Base-by-base conservation (phyloP, 495 filamentous ascomycete genomes). In the Pseudomonodictys pantanalensis region DNA sequence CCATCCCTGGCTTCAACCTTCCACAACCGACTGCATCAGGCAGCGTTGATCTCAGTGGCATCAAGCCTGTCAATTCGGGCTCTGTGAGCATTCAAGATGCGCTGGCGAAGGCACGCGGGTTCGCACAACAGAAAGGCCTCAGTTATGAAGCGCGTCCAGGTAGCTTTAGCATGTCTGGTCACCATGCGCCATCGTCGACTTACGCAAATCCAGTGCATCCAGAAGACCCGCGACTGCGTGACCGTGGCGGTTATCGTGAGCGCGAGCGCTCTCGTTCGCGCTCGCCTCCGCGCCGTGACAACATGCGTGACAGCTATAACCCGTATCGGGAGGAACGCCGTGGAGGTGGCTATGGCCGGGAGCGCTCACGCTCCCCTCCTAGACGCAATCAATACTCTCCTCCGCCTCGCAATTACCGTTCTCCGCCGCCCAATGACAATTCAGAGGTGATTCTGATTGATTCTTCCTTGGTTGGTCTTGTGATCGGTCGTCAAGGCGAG, bases 401-500 rank as follows among this genome's bases (percentile, higher is more conserved):
- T 38, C 60, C 50, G 15, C 56, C 55, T 35, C 77, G 67, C 11
- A 69, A 76, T 56, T 78, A 84, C 28, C 75, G 86, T 41, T 82
- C 81, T 7, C 83, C 84, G 10, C 64, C 77, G 41, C 76, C 79
- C 32, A 76, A 79, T 45, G 86, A 87, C 46, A 83, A 86, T 56
- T 76, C 78, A 8, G 89, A 93, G 67, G 83, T 83, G 2, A 86
- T 93, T 47, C 76, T 82, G 51, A 88, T 93, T 56, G 89, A 93
- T 62, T 86, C 85, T 4, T 82, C 79, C 50, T 76, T 91, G 35
- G 89, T 93, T 30, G 89, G 89, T 24, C 75, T 93, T 9, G 91
- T 93, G 68, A 93, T 93, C 64, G 89, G 89, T 12, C 80, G 89
- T 32, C 84, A 89, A 61, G 89, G 89, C 46, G 89, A 93, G 70